Percentiles rank a stretch among this genome's conserved stretches.
These are phyloP conservation scores for Coemansia furcata DNA, from an alignment of 192 early-diverging fungal genomes.

Conservation along the genomic window DNA sequence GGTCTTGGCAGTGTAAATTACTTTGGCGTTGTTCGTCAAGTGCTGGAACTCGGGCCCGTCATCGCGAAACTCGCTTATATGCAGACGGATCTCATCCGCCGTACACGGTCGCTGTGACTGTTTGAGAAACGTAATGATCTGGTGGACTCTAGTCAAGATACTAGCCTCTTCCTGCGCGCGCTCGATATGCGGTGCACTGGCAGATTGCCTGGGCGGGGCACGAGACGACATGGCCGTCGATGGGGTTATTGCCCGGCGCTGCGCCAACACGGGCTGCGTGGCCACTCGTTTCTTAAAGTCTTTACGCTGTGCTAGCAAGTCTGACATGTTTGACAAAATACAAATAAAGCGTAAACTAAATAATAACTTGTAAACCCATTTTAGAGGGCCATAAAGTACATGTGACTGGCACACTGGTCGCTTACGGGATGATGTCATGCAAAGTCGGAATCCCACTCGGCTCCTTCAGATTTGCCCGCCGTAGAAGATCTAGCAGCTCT, in stretches of 20 bases:
- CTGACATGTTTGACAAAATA: constrained; percentile 19
- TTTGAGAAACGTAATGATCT: constrained; percentile 42
- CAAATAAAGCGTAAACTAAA: background rate
- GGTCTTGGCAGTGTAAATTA: constrained; percentile 56
- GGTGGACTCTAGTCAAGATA: constrained; percentile 29
- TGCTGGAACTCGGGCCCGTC: constrained; percentile 57
- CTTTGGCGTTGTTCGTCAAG: constrained; percentile 63
- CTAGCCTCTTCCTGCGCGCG: constrained; percentile 16
- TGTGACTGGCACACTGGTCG: background rate
- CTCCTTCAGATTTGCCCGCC: background rate
- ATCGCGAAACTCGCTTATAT: constrained; percentile 58
- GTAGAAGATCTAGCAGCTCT: background rate
- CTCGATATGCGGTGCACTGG: constrained; percentile 15
- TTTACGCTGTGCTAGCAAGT: constrained; percentile 25
- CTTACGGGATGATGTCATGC: background rate
- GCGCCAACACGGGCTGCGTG: constrained; percentile 48
- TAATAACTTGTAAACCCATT: background rate
- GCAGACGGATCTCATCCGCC: constrained; percentile 56
- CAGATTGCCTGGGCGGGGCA: background rate
- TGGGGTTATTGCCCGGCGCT: constrained; percentile 6
- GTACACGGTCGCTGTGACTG: constrained; percentile 61
- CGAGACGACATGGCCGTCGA: constrained; percentile 1
- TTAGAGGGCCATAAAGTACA: background rate
- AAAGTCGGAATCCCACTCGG: constrained; percentile 5
- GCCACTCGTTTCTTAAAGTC: constrained; percentile 54